These are phyloP conservation scores for Beauveria brongniartii DNA, from an alignment of 2,329 filamentous ascomycete genomes.

Conservation along the genomic window DNA sequence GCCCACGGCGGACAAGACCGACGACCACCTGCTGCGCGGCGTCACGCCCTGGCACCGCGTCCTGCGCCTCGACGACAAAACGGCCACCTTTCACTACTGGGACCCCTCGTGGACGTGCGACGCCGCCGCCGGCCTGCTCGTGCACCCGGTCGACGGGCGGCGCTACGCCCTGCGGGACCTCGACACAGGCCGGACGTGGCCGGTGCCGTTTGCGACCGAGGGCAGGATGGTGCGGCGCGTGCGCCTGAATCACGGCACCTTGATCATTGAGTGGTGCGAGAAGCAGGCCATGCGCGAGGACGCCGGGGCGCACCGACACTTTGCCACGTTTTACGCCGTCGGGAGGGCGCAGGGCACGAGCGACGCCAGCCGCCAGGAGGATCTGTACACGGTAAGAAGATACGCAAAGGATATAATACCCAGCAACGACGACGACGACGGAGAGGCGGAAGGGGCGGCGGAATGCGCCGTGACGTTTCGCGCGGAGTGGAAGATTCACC, in stretches of 20 bases:
- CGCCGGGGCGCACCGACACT: conserved; percentile 44
- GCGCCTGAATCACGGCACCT: conserved; percentile 42
- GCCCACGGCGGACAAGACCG: background rate
- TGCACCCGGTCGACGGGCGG: conserved; percentile 35
- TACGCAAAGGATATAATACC: background rate
- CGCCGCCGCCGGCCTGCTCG: conserved; percentile 43
- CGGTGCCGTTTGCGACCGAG: conserved; percentile 42
- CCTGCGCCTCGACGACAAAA: conserved; percentile 32
- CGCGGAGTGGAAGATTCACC: conserved; percentile 54
- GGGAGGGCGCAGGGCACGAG: background rate
- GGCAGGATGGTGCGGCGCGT: conserved; percentile 46
- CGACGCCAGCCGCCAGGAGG: conserved; percentile 10
- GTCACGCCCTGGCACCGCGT: conserved; percentile 38
- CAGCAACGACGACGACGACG: background rate
- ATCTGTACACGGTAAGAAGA: background rate
- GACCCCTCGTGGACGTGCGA: conserved; percentile 48
- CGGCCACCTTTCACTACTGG: conserved; percentile 34
- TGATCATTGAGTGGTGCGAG: conserved; percentile 59
- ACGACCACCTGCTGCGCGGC: conserved; percentile 20
- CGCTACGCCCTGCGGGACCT: conserved; percentile 43
- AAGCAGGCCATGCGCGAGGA: conserved; percentile 31
- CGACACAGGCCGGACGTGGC: conserved; percentile 30
- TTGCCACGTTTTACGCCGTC: conserved; percentile 51
- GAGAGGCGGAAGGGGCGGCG: too few species aligned
- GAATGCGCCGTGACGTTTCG: conserved; percentile 40